Base-by-base conservation (phyloP, 495 filamentous ascomycete species). In the Ramalina intermedia region DNA sequence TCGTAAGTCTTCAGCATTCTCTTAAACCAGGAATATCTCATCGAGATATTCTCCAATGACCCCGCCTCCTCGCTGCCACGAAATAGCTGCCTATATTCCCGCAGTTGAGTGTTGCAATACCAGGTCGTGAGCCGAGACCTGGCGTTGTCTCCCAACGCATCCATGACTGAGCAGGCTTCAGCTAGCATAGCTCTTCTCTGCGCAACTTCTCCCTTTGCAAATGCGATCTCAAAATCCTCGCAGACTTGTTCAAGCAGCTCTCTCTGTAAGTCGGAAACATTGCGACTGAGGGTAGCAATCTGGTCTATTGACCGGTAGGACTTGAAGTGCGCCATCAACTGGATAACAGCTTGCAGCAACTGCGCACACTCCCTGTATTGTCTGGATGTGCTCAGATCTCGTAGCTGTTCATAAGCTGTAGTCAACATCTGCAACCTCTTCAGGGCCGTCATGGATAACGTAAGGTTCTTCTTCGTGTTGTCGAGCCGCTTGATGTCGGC, bases 261-360 rank as follows among this genome's bases (percentile, higher is more conserved):
- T 37, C 90, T 72, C 66, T 96, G 94, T 47, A 98, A 73, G 54
- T 98, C 91, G 20, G 87, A 84, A 35, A 98, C 91, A 59, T 94
- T 94, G 39, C 86, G 78, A 58, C 85, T 89, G 33, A 98, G 76
- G 3, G 87, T 85, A 16, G 91, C 91, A 55, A 99, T 96, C 70
- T 99, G 91, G 61, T 96, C 89, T 38, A 99, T 96, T 49, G 86
- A 93, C 49, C 93, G 76, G 62, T 96, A 96, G 59, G 86, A 91
- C 64, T 95, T 94, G 76, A 99, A 99, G 68, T 99, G 87, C 49
- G 84, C 84, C 87, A 96, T 95, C 27, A 99, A 79, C 74, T 99
- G 91, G 51, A 96, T 79, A 37, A 99, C 91, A 4, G 93, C 91
- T 63, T 94, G 86, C 47, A 99, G 76, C 46, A 99, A 71, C 58